These are phyloP conservation scores for Kluyveromyces lactis DNA, from an alignment of 805 yeast genomes.

Conservation along the genomic window DNA sequence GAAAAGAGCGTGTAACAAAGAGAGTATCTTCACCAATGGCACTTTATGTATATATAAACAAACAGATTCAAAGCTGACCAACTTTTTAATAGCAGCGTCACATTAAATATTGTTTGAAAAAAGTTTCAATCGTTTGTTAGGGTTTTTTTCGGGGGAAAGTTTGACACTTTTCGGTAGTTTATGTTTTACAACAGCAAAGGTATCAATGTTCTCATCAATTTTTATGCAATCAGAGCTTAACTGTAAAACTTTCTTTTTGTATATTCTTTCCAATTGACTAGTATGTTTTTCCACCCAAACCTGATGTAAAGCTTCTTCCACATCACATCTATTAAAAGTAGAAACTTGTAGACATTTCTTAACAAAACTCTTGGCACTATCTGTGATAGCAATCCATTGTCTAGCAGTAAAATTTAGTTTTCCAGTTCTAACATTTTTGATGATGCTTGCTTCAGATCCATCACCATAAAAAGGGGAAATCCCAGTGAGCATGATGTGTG, in stretches of 20 bases:
- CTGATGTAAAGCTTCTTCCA: conserved; percentile 34
- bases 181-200: conserved; percentile 14
- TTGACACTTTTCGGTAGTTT: conserved; percentile 19
- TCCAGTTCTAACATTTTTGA: conserved; percentile 36
- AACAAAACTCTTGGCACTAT: conserved; percentile 40
- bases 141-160: conserved; percentile 4
- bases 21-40: too few species aligned
- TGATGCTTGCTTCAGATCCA: conserved; percentile 34
- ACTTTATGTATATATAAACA: too few species aligned
- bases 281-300: conserved; percentile 40
- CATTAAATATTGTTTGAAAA: background rate
- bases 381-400: conserved; percentile 38
- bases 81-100: too few species aligned
- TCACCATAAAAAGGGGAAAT: conserved; percentile 54
- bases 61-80: too few species aligned
- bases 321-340: conserved; percentile 30
- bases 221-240: conserved; percentile 2
- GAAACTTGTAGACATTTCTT: conserved; percentile 32
- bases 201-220: conserved; percentile 4
- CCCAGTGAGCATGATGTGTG: conserved; percentile 53
- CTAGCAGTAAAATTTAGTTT: conserved; percentile 29
- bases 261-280: conserved; percentile 30
- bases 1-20: too few species aligned
- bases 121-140: conserved; percentile 2
- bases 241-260: conserved; percentile 26